Base-by-base conservation (phyloP, 2,329 filamentous ascomycete genomes). In the Cladobotryum protrusum region DNA sequence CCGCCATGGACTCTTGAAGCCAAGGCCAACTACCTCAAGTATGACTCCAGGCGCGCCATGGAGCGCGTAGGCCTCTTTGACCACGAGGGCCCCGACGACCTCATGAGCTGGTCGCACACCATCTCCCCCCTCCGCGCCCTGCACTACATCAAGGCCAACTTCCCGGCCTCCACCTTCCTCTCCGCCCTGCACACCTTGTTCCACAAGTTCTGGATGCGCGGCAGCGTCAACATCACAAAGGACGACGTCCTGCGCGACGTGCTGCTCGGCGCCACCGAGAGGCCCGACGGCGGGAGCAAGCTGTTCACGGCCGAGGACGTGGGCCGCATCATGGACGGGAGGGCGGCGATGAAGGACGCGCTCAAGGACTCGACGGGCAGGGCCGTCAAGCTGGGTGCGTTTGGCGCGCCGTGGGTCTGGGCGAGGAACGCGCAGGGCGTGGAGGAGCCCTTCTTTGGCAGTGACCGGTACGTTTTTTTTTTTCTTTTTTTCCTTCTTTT, bases 391-490 rank as follows among this genome's bases (percentile, higher is more conserved):
- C 71, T 70, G 45, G 87, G 87, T 0, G 87, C 87, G 0, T 92
- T 87, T 65, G 88, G 88, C 0, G 81, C 82, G 45, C 88, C 88
- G 1, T 92, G 87, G 87, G 73, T 87, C 53, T 83, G 82, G 77
- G 86, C 83, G 3, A 75, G 72, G 15, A 81, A 85, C 57, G 63
- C 61, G 2, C 64, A 76, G 54, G 84, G 83, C 0, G 65, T 74
- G 49, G 74, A 74, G 44, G 82, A 87, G 68, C 79, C 83, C 0
- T 89, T 90, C 63, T 91, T 91, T 66, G 87, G 87, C 3, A 89
- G 85, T 67, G 87, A 91, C 67, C 72, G 81, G 79, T 70, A 49
- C 54, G 61, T 59, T 40, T 45, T 29, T 12, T 5, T n/a, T 2
- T 8, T 76, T 62, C 52, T 67, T 67, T 45, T 6, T 18, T 19